Evolutionary conservation across 352 stramenopile genomes (phyloP), one percentile per base, ranked within the genome.

Genomic region (Pilasporangium apinafurcum): DNA sequence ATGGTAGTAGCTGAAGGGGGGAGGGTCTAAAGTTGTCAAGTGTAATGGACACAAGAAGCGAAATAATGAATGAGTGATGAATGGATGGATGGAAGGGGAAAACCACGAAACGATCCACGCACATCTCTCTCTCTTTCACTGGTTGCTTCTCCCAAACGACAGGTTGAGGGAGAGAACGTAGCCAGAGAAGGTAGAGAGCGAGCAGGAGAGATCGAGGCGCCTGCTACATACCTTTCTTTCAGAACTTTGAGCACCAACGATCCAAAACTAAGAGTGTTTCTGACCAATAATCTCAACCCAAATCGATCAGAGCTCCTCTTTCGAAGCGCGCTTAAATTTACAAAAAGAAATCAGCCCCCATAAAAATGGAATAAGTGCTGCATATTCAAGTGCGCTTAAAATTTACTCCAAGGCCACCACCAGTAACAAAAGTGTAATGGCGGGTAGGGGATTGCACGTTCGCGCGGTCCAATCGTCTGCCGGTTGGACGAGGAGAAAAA

Each of bases 181-280:
- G n/a, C n/a, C n/a, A 37, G 20, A 9, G 32, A 37, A 5, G 1
- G 1, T 16, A 8, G 32, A 9, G 32, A 16, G 32, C 8, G 12
- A 20, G 32, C 8, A 9, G 31, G 8, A 8, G 31, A 37, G 31
- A 37, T 17, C 32, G 32, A 16, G 32, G 32, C 32, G 32, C 32
- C 22, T 37, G 32, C 22, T 16, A 20, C 36, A 18, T 37, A 51
- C 38, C 38, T 60, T 56, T 60, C 47, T 56, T 56, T 40, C 46
- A 43, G 48, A 58, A 50, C 40, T 53, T 39, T 45, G 44, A 44
- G 53, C 53, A 47, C 53, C 53, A 67, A 60, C 57, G 58, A 67
- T 64, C 58, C 58, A 63, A 67, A 67, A 56, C 49, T 42, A 50
- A 56, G 58, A 61, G 49, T 57, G 58, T 57, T 59, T 62, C 43